Evolutionary conservation across 306 rosid genomes (phyloP).

Genomic region (Potentilla sterilis): DNA sequence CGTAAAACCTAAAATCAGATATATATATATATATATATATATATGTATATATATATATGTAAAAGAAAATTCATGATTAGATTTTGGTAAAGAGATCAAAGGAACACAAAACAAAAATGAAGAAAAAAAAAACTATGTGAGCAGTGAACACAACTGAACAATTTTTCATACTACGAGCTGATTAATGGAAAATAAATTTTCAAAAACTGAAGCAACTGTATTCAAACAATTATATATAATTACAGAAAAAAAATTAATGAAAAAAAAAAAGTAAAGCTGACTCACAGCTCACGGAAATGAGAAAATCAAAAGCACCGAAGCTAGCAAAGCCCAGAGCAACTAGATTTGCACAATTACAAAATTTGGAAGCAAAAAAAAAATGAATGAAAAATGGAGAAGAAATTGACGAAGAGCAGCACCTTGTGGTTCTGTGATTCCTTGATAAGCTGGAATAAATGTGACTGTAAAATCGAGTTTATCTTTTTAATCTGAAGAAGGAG

Average conservation of each 20-base stretch:
- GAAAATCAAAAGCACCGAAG: not conserved
- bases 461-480: conserved; percentile 1
- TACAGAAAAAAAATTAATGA: too few relatives aligned
- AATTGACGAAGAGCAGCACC: not conserved
- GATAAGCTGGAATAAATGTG: conserved; percentile 9
- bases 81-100: not conserved
- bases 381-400: not conserved
- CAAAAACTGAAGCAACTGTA: not conserved
- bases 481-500: not conserved
- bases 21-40: not conserved
- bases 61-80: not conserved
- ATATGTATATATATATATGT: not conserved
- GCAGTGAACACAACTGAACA: not conserved
- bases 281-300: not conserved
- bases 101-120: not conserved
- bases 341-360: not conserved
- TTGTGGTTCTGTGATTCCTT: not conserved
- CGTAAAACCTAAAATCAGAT: not conserved
- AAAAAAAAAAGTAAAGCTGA: not conserved
- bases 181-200: not conserved
- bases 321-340: not conserved
- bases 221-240: not conserved
- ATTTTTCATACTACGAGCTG: not conserved
- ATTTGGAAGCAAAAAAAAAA: not conserved
- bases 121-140: not conserved